Evolutionary conservation across 192 early-diverging fungal species (phyloP), one percentile per base, ranked within the genome.

Genomic region (Fimicolochytrium jonesii): DNA sequence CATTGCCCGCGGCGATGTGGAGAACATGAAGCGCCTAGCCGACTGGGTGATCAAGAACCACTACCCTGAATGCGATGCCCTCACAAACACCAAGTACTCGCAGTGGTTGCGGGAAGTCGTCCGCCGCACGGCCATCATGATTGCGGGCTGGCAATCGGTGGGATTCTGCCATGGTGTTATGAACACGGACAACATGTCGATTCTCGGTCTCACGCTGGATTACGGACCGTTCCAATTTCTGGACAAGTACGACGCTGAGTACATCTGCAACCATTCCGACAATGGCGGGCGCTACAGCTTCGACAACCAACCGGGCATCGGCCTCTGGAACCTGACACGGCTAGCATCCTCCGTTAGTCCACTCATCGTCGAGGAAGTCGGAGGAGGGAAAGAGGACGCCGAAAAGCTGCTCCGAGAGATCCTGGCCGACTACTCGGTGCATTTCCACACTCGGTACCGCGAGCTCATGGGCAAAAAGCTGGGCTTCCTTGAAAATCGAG

Each of bases 121-220:
- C 2, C 60, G 67, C 15, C 68, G 71, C 18, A 94, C 91, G 0
- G 90, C 90, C 0, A 46, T 65, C 15, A 89, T 86, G 79, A 83
- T 92, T 29, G 88, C 90, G 6, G 75, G 69, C 20, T 93, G 90
- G 92, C 90, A 92, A 71, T 72, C 80, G 0, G 69, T 86, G 29
- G 91, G 88, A 6, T 91, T 91, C 70, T 84, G 82, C 76, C 86
- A 92, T 53, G 49, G 90, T 30, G 92, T 94, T 1, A 88, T 94
- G 88, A 94, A 94, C 70, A 94, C 92, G 0, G 91, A 93, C 72
- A 93, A 93, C 63, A 87, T 91, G 82, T 90, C 88, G 9, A 64
- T 91, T 1, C 56, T 90, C 32, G 88, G 90, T 1, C 67, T 90
- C 17, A 91, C 91, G 2, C 79, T 92, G 49, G 90, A 92, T 59